phyloP scores from a whole-genome alignment of 768 basidiomycete species.

The Xerocomus potaroensis region DNA sequence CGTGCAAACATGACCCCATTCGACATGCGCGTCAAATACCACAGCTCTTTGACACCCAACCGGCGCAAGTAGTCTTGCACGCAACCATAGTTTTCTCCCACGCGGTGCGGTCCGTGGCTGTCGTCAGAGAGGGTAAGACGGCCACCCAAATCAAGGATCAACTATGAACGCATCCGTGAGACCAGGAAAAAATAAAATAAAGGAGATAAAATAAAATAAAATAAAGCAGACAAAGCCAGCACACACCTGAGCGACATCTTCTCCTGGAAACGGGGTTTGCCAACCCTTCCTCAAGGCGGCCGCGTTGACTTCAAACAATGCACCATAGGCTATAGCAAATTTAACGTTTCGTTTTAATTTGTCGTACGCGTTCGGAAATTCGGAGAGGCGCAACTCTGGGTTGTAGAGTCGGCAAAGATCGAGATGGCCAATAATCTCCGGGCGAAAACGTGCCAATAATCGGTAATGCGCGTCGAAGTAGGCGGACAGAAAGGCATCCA shows the following conservation, averaged over 20 bases:
- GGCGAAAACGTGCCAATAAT: constrained; percentile 65
- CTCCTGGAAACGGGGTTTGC: constrained; percentile 77
- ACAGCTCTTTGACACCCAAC: constrained; percentile 59
- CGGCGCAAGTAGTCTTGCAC: constrained; percentile 60
- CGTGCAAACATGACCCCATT: constrained; percentile 27
- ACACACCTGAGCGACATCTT: constrained; percentile 70
- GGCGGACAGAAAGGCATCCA: constrained; percentile 47
- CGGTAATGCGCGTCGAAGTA: constrained; percentile 88
- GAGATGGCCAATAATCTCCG: constrained; percentile 90
- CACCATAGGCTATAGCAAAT: constrained; percentile 75
- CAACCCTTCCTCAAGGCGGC: constrained; percentile 93
- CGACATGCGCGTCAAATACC: constrained; percentile 48
- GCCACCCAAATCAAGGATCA: constrained; percentile 66
- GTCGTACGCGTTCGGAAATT: constrained; percentile 55
- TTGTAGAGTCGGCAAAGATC: constrained; percentile 88
- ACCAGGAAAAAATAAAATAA: not conserved
- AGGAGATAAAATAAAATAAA: not conserved
- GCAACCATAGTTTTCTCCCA: constrained; percentile 80
- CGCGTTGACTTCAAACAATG: constrained; percentile 89
- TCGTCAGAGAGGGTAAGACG: constrained; percentile 90
- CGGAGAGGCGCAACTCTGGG: constrained; percentile 53
- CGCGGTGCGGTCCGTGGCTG: constrained; percentile 85
- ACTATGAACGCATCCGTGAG: constrained; percentile 40
- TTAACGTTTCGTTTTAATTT: constrained; percentile 72
- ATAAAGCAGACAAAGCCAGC: constrained; percentile 13